These are phyloP conservation scores for Xylariaceae sp. DNA, from an alignment of 2,329 filamentous ascomycete genomes.

Conservation along the genomic window DNA sequence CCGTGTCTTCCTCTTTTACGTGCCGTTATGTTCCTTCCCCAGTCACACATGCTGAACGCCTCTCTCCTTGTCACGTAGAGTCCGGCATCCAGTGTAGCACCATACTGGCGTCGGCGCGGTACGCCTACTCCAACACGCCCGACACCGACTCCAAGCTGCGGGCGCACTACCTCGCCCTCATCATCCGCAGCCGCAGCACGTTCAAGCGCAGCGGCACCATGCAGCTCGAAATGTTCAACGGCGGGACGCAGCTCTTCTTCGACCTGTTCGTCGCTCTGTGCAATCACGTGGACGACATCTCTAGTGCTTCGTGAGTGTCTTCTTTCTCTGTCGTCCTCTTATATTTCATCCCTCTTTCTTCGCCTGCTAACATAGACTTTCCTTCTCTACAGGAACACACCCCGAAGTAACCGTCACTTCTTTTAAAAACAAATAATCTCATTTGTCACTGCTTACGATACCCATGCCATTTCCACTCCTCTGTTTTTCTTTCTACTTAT, in stretches of 20 bases:
- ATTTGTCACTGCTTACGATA: conserved; percentile 2
- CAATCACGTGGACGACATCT: conserved; percentile 76
- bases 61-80: conserved; percentile 42
- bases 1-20: too few relatives aligned
- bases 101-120: conserved; percentile 81
- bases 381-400: conserved; percentile 34
- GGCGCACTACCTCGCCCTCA: conserved; percentile 86
- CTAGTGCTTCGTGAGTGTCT: conserved; percentile 46
- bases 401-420: conserved; percentile 42
- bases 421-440: conserved; percentile 13
- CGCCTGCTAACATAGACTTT: conserved; percentile 10
- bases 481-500: conserved; percentile 8
- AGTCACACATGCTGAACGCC: background rate
- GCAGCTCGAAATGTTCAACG: conserved; percentile 90
- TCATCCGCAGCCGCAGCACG: conserved; percentile 79
- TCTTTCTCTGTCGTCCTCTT: background rate
- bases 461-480: conserved; percentile 3
- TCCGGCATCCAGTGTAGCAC: conserved; percentile 78
- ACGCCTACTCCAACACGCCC: conserved; percentile 82
- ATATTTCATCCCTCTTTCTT: background rate
- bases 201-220: conserved; percentile 94
- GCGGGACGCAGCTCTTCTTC: conserved; percentile 79
- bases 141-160: conserved; percentile 86
- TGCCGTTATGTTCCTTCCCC: background rate
- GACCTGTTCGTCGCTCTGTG: conserved; percentile 90